phyloP scores from a whole-genome alignment of 352 stramenopile genomes.

The Phytophthora palmivora region DNA sequence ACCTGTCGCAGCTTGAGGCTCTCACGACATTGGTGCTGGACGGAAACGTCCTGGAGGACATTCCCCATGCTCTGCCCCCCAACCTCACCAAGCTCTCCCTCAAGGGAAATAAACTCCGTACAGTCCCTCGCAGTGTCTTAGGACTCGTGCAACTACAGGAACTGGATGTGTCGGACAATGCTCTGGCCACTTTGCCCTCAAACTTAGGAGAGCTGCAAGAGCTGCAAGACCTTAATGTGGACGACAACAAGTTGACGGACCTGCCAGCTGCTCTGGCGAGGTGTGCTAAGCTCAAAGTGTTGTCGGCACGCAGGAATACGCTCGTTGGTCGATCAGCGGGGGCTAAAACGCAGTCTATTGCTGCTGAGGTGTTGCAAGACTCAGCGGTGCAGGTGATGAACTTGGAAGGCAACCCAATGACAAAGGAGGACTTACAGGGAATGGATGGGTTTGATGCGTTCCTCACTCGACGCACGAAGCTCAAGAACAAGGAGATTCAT shows the following conservation, averaged over 20 bases:
- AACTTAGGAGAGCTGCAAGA: slow-evolving; percentile 54
- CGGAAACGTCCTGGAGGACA: slow-evolving; percentile 66
- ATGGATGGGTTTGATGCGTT: slow-evolving; percentile 86
- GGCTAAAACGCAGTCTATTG: slow-evolving; percentile 52
- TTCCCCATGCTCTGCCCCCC: slow-evolving; percentile 62
- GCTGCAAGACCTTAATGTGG: slow-evolving; percentile 73
- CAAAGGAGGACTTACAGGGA: slow-evolving; percentile 73
- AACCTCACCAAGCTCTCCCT: slow-evolving; percentile 84
- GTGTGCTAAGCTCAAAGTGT: slow-evolving; percentile 77
- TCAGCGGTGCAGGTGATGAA: slow-evolving; percentile 86
- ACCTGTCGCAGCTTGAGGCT: slow-evolving; percentile 68
- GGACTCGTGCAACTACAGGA: slow-evolving; percentile 64
- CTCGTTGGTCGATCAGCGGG: slow-evolving; percentile 37
- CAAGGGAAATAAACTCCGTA: slow-evolving; percentile 59
- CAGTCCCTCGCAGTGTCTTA: slow-evolving; percentile 56
- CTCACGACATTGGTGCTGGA: slow-evolving; percentile 82
- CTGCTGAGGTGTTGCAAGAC: slow-evolving; percentile 53
- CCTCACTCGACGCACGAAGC: slow-evolving; percentile 70
- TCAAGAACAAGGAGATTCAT: slow-evolving; percentile 91
- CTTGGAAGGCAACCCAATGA: slow-evolving; percentile 83
- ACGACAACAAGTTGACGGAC: slow-evolving; percentile 59
- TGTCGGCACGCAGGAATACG: slow-evolving; percentile 69
- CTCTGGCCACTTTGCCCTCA: slow-evolving; percentile 48
- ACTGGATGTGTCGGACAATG: slow-evolving; percentile 76
- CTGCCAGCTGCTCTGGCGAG: slow-evolving; percentile 56